Evolutionary conservation across 2,329 filamentous ascomycete species (phyloP).

Genomic region (Pyrenochaeta sp.): DNA sequence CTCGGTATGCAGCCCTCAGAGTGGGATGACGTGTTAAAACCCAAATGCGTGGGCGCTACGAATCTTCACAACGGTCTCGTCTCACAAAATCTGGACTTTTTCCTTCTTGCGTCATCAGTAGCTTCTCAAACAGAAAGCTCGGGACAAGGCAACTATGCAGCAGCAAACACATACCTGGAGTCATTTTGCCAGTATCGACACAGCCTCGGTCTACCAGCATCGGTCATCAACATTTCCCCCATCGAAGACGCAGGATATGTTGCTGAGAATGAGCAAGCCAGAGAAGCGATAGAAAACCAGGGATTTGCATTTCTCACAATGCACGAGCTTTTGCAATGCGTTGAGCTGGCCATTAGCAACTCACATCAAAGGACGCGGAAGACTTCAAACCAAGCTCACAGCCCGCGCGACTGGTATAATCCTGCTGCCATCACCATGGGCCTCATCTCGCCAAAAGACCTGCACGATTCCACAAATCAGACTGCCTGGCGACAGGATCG

Average conservation of each 20-base stretch:
- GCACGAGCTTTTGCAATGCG: too few species aligned
- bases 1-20: slow-evolving; percentile 14
- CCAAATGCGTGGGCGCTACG: slow-evolving; percentile 32
- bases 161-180: slow-evolving; percentile 51
- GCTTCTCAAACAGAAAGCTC: slow-evolving; percentile 29
- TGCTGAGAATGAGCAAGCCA: not conserved
- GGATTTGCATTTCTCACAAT: too few species aligned
- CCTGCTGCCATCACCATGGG: too few species aligned
- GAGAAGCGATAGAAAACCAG: too few species aligned
- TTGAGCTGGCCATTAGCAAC: too few species aligned
- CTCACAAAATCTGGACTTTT: slow-evolving; percentile 29
- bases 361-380: too few species aligned
- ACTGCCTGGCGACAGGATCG: too few species aligned
- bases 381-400: too few species aligned
- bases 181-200: slow-evolving; percentile 26
- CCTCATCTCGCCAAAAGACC: too few species aligned
- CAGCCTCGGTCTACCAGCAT: slow-evolving; percentile 45
- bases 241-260: slow-evolving; percentile 54
- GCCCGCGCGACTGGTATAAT: too few species aligned
- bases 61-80: slow-evolving; percentile 27
- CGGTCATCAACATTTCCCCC: slow-evolving; percentile 59
- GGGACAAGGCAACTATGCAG: slow-evolving; percentile 57
- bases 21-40: slow-evolving; percentile 11
- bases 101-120: slow-evolving; percentile 38
- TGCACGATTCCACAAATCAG: too few species aligned